Evolutionary conservation across 2,329 filamentous ascomycete genomes (phyloP).

Genomic region (Trichophyton schoenleinii): DNA sequence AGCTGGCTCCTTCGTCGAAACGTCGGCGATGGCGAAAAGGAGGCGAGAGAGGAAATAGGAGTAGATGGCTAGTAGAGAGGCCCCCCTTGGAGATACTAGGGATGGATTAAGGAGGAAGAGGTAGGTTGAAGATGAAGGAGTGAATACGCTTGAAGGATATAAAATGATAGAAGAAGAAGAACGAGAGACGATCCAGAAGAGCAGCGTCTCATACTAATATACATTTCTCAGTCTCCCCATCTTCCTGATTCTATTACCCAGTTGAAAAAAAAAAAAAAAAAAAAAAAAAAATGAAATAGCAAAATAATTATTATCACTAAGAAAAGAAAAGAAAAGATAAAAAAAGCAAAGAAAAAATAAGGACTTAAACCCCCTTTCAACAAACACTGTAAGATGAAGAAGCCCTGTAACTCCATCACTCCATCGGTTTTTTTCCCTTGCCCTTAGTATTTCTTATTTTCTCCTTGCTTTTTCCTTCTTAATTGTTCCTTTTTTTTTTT

Average conservation of each 20-base stretch:
- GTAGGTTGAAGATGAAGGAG: neutral
- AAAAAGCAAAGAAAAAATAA: neutral
- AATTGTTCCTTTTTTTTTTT: neutral
- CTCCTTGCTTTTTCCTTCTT: neutral
- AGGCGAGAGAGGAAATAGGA: neutral
- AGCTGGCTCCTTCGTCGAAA: neutral
- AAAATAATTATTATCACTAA: neutral
- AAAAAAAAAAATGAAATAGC: neutral
- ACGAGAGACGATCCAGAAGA: neutral
- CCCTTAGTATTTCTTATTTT: neutral
- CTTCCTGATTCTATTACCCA: neutral
- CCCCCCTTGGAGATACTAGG: neutral
- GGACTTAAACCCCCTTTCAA: neutral
- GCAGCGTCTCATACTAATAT: constrained; percentile 1
- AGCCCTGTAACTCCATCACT: neutral
- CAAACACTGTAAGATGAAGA: neutral
- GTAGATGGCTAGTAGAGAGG: neutral
- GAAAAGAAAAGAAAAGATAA: neutral
- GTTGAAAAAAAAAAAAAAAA: neutral
- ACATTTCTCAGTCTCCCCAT: neutral
- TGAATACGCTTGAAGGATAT: neutral
- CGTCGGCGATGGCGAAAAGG: neutral
- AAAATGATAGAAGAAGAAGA: neutral
- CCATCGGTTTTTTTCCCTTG: constrained; percentile 1
- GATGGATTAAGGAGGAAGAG: neutral